A percentile compares a stretch with the other conserved stretches of the same genome.
Conservation (phyloP, 495 filamentous ascomycete species). For the Coniosporium apollinis region DNA sequence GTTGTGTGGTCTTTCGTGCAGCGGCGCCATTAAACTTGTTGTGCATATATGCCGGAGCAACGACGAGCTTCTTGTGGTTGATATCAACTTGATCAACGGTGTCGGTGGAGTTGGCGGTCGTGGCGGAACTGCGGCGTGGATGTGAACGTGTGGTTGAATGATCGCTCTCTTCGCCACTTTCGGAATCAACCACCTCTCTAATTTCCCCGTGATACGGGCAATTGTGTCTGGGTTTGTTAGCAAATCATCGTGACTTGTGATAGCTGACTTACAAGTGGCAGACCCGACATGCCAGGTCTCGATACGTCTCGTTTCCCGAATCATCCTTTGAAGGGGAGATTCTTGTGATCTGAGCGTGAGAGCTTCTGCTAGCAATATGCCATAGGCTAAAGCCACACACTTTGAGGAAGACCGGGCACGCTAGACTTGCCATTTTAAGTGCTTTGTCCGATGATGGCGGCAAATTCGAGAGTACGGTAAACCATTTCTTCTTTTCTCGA, state of each 20-base stretch:
- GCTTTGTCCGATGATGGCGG: constrained; percentile 5
- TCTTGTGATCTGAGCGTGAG: not conserved
- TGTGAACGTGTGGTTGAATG: not conserved
- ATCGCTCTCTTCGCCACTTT: constrained; percentile 3
- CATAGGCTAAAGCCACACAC: constrained; percentile 16
- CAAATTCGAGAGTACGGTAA: constrained; percentile 12
- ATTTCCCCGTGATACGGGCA: constrained; percentile 20
- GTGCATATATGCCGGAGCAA: constrained; percentile 1
- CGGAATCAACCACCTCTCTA: constrained; percentile 10
- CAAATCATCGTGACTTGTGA: not conserved
- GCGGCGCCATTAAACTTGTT: not conserved
- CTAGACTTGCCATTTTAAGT: constrained; percentile 11
- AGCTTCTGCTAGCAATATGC: constrained; percentile 16
- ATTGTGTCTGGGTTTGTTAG: constrained; percentile 11
- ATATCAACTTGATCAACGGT: constrained; percentile 7
- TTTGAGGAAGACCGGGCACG: constrained; percentile 17
- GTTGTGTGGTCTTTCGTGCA: not conserved
- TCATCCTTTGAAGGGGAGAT: not conserved
- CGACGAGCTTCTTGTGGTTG: constrained; percentile 6
- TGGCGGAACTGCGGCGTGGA: not conserved
- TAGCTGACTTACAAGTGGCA: constrained; percentile 7
- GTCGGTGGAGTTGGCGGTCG: constrained; percentile 1
- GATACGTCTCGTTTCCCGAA: not conserved
- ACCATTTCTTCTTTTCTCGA: constrained; percentile 14
- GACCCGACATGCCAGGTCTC: constrained; percentile 2